Base-by-base conservation (phyloP, 495 filamentous ascomycete genomes). In the Penicillium diatomitis region DNA sequence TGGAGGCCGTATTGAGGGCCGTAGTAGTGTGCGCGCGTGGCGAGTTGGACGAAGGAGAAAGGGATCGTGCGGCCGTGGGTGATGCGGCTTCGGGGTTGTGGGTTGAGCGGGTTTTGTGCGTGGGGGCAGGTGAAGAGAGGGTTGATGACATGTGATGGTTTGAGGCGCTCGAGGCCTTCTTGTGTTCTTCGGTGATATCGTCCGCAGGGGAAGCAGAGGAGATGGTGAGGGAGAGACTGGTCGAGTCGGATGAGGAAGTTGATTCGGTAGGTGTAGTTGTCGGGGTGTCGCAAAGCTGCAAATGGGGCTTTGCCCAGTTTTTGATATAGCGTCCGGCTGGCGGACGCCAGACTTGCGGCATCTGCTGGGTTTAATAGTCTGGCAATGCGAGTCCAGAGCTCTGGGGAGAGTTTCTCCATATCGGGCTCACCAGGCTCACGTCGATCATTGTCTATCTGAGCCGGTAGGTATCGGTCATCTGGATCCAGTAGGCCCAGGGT, bases 141-240 rank as follows among this genome's bases (percentile, higher is more conserved):
- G 54, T 80, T 78, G 28, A 73, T 34, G 12, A 75, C 64, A 38
- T 67, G 61, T 11, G 70, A 60, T 1, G 71, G 67, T 48, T 70
- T 72, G 10, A 83, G 53, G 6, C 65, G 64, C 54, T 83, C 79
- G 41, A 64, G 37, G 42, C 78, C 77, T 34, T 61, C 62, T 20
- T 73, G 61, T 0, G 63, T 73, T 47, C 79, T 70, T 4, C 57
- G 60, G 57, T 83, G 79, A 54, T 70, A 83, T 28, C 47, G 47
- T 3, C 47, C 67, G 52, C 79, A 83, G n/a, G 72, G 70, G 56
- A 76, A 74, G 59, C 79, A 83, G 34, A 81, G 67, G 27, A 83
- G 66, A 47, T 81, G 75, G 35, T 67, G 55, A 0, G 78, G 78
- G 8, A 75, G 59, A 3, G 61, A 48, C 10, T 51, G 50, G 50